Evolutionary conservation across 2,329 filamentous ascomycete genomes (phyloP).

Genomic region (Thelonectria rubi): DNA sequence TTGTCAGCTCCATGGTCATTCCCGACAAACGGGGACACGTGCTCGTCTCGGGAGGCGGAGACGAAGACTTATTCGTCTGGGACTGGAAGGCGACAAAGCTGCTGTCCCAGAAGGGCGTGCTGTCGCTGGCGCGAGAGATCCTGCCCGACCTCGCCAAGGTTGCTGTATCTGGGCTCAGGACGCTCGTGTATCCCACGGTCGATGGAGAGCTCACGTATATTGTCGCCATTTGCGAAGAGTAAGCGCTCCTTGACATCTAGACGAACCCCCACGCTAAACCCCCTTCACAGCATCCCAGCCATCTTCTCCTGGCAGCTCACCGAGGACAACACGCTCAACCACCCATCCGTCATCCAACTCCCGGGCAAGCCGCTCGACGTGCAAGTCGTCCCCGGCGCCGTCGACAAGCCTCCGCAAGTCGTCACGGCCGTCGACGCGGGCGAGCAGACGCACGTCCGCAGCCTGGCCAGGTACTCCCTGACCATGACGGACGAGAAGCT

Average conservation of each 20-base stretch:
- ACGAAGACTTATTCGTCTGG: constrained; percentile 82
- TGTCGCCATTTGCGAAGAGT: constrained; percentile 68
- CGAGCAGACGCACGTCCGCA: constrained; percentile 41
- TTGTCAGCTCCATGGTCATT: constrained; percentile 80
- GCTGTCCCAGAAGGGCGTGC: constrained; percentile 63
- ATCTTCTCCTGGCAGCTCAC: constrained; percentile 72
- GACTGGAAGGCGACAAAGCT: constrained; percentile 73
- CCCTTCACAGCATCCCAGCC: constrained; percentile 59
- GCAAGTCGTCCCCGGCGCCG: constrained; percentile 40
- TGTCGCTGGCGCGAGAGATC: constrained; percentile 53
- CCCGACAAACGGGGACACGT: constrained; percentile 64
- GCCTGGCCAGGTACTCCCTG: constrained; percentile 46
- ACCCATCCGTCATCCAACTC: constrained; percentile 59
- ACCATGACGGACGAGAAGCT: constrained; percentile 46
- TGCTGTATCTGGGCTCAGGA: constrained; percentile 57
- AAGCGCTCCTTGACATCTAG: constrained; percentile 38
- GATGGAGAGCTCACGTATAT: constrained; percentile 48
- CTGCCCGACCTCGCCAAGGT: constrained; percentile 51
- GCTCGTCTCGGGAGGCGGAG: constrained; percentile 87
- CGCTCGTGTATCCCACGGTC: constrained; percentile 45
- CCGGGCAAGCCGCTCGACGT: constrained; percentile 73
- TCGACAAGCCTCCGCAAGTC: constrained; percentile 43
- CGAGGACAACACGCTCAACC: constrained; percentile 57
- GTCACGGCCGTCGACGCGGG: constrained; percentile 53
- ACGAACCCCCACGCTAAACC: constrained; percentile 27